These are phyloP conservation scores for Colletotrichum spaethianum DNA, from an alignment of 2,329 filamentous ascomycete species.

Conservation along the genomic window DNA sequence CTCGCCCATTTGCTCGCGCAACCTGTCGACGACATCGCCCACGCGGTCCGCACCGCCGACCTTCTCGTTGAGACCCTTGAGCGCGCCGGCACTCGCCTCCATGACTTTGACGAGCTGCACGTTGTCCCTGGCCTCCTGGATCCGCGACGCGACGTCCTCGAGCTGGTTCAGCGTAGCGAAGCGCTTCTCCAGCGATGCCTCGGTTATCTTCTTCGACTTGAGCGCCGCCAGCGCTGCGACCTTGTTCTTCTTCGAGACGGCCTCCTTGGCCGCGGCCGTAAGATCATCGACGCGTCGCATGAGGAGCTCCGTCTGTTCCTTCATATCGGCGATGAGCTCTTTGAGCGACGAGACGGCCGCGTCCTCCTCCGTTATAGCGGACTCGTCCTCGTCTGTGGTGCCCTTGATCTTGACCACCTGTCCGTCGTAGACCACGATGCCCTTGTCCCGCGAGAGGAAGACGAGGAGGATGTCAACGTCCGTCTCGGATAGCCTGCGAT, in stretches of 20 bases:
- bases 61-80: conserved; percentile 81
- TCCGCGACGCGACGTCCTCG: conserved; percentile 85
- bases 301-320: conserved; percentile 79
- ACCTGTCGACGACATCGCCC: conserved; percentile 79
- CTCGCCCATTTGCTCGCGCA: conserved; percentile 85
- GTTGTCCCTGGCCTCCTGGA: conserved; percentile 89
- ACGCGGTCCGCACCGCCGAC: conserved; percentile 84
- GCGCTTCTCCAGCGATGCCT: conserved; percentile 79
- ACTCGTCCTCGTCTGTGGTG: conserved; percentile 56
- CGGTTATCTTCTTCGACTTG: conserved; percentile 85
- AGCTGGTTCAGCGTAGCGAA: conserved; percentile 83
- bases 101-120: conserved; percentile 87
- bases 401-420: conserved; percentile 82
- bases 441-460: conserved; percentile 79
- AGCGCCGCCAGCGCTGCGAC: conserved; percentile 83
- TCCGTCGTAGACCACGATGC: conserved; percentile 71
- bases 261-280: conserved; percentile 74
- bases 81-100: conserved; percentile 80
- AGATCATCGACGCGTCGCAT: conserved; percentile 77
- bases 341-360: conserved; percentile 87
- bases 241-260: conserved; percentile 80
- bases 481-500: conserved; percentile 67
- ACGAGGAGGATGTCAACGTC: conserved; percentile 80
- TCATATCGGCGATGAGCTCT: conserved; percentile 81
- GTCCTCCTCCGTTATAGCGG: conserved; percentile 81